Evolutionary conservation across 352 stramenopile genomes (phyloP).

Genomic region (Phytophthora crassamura): DNA sequence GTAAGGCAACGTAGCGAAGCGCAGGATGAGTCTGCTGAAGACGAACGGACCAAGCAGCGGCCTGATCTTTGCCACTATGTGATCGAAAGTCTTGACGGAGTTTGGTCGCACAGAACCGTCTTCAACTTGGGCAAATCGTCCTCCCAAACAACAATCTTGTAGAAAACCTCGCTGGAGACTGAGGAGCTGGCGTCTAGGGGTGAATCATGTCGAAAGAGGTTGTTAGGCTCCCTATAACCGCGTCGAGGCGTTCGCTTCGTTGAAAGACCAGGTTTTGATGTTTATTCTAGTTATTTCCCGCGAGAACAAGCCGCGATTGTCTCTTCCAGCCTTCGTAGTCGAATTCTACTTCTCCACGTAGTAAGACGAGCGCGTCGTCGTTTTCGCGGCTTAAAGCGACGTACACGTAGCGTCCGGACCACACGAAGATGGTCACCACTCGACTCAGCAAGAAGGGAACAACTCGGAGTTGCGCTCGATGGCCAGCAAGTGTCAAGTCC

Average conservation of each 20-base stretch:
- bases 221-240: neutral
- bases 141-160: slow-evolving; percentile 13
- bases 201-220: neutral
- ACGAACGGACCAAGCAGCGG: neutral
- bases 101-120: slow-evolving; percentile 2
- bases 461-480: slow-evolving; percentile 3
- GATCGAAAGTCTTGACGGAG: slow-evolving; percentile 7
- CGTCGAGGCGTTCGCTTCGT: too few relatives aligned
- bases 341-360: slow-evolving; percentile 12
- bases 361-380: slow-evolving; percentile 7
- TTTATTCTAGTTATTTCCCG: neutral
- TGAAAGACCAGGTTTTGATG: neutral
- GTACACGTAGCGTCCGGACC: neutral
- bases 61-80: neutral
- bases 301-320: neutral
- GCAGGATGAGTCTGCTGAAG: neutral
- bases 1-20: slow-evolving; percentile 3
- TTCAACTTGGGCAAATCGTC: slow-evolving; percentile 9
- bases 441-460: slow-evolving; percentile 10
- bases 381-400: neutral
- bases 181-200: neutral
- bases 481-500: neutral
- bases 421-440: slow-evolving; percentile 6
- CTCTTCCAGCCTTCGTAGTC: slow-evolving; percentile 16
- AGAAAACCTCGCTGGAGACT: neutral